Percentiles rank a stretch among this genome's conserved stretches.
Evolutionary conservation across 495 filamentous ascomycete species (phyloP).

Genomic region (Penicillium daleae): DNA sequence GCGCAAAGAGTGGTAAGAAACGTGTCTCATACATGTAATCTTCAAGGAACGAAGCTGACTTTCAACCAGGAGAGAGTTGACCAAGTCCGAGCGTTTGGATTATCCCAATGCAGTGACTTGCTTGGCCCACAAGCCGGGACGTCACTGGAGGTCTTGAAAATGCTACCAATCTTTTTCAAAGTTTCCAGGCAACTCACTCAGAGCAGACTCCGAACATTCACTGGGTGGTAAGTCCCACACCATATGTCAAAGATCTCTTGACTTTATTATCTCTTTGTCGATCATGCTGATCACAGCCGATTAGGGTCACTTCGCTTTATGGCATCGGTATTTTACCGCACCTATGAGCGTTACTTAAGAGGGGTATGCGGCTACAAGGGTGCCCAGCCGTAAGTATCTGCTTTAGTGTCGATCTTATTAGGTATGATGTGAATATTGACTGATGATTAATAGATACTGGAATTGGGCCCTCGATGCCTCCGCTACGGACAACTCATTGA

Average conservation of each 20-base stretch:
- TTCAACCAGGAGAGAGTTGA: slow-evolving; percentile 3
- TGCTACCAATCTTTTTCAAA: slow-evolving; percentile 9
- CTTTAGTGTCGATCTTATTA: neutral
- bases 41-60: neutral
- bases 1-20: slow-evolving; percentile 29
- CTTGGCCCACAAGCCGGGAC: slow-evolving; percentile 17
- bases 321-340: slow-evolving; percentile 53
- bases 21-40: neutral
- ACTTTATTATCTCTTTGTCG: neutral
- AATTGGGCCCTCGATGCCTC: slow-evolving; percentile 32
- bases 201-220: neutral
- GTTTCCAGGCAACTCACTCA: slow-evolving; percentile 1
- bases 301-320: slow-evolving; percentile 33
- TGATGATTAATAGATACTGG: slow-evolving; percentile 6
- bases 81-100: slow-evolving; percentile 9
- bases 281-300: slow-evolving; percentile 19
- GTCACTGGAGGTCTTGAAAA: slow-evolving; percentile 22
- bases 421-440: neutral
- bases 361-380: slow-evolving; percentile 50
- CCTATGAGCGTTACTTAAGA: slow-evolving; percentile 48
- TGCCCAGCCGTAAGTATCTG: slow-evolving; percentile 42
- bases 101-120: slow-evolving; percentile 27
- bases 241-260: neutral
- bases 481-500: slow-evolving; percentile 17
- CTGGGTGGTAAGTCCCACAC: slow-evolving; percentile 1